Evolutionary conservation across 371 early-diverging fungal genomes (phyloP).

Genomic region (Mucor irregularis): DNA sequence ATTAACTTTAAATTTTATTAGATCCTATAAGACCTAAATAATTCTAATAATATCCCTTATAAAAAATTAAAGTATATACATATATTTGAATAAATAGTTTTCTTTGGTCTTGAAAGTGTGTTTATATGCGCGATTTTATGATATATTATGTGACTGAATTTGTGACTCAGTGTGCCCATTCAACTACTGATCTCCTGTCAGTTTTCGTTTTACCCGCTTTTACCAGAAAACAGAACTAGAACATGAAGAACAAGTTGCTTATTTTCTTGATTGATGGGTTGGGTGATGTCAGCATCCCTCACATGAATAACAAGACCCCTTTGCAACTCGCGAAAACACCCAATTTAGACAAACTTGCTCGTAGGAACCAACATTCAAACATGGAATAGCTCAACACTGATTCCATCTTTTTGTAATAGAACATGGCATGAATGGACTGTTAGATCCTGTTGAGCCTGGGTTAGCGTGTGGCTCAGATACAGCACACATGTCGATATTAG

Average conservation of each 20-base stretch:
- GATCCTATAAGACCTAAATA: slow-evolving; percentile 11
- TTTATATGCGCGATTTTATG: no score
- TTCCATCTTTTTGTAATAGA: slow-evolving; percentile 2
- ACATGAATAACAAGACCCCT: slow-evolving; percentile 37
- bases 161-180: no score
- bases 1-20: background rate
- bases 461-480: slow-evolving; percentile 61
- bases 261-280: slow-evolving; percentile 54
- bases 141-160: no score
- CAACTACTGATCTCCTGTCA: no score
- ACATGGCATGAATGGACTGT: slow-evolving; percentile 42
- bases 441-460: slow-evolving; percentile 60
- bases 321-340: slow-evolving; percentile 43
- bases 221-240: no score
- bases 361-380: background rate
- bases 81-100: no score
- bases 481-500: slow-evolving; percentile 42
- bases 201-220: no score
- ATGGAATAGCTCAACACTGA: no score
- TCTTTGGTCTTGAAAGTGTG: no score
- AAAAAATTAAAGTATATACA: no score
- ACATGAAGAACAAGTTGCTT: slow-evolving; percentile 30
- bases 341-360: slow-evolving; percentile 34
- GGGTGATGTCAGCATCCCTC: slow-evolving; percentile 44
- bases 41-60: background rate